Evolutionary conservation across 1,284 basidiomycete species (phyloP), one percentile per base, ranked within the genome.

Genomic region (Apiotrichum brassicae): DNA sequence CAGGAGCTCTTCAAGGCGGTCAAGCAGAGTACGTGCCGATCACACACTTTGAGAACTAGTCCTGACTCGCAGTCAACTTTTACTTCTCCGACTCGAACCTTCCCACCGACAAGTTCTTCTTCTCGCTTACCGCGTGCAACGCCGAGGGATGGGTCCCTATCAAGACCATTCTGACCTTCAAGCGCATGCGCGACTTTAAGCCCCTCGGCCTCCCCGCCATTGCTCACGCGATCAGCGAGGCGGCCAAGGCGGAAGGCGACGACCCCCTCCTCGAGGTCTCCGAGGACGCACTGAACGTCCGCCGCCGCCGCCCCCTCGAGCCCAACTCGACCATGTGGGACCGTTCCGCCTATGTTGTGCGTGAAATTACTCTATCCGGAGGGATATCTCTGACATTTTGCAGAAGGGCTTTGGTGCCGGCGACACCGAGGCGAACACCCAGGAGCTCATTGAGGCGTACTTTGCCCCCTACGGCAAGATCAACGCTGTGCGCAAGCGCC

Each of bases 71-170:
- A 95, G 93, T 97, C 65, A 89, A 94, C 72, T 98, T 97, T 75
- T 98, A 98, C 79, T 93, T 98, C 75, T 87, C 87, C 45, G 90
- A 95, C 74, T 82, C 91, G 26, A 98, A 98, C 76, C 81, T 98
- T 43, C 94, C 95, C 13, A 93, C 84, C 63, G 95, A 97, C 81
- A 92, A 87, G 84, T 97, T 95, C 78, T 91, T 97, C 83, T 97
- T 90, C 86, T 83, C 85, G 11, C 74, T 93, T 43, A 83, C 91
- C 66, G 81, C 82, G 28, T 74, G 72, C 57, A 84, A 82, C 63
- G 74, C 79, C 2, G 83, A 87, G 43, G 93, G 97, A 61, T 98
- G 91, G 92, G 83, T 97, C 11, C 84, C 91, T 1, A 80, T 97
- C 68, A 77, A 85, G 51, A 91, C 86, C 3, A 81, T 98, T 53